phyloP scores from a whole-genome alignment of 2,329 filamentous ascomycete species.

The Colletotrichum navitas region DNA sequence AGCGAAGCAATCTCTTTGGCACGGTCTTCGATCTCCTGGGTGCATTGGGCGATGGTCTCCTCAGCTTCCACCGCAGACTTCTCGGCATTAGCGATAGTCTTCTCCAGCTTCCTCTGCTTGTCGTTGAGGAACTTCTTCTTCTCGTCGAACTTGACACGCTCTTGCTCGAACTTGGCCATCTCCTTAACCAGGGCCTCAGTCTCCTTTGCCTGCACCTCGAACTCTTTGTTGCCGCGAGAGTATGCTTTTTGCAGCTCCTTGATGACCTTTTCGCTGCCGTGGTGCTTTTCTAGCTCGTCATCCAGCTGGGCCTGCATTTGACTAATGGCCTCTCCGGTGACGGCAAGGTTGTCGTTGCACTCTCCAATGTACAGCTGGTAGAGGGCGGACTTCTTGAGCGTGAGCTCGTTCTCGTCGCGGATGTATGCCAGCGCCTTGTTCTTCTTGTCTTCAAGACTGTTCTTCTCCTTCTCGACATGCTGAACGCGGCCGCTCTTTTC shows the following conservation, averaged over 20 bases:
- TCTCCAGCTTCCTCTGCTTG: constrained; percentile 96
- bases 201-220: constrained; percentile 84
- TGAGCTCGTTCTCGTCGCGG: constrained; percentile 92
- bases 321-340: constrained; percentile 90
- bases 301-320: constrained; percentile 91
- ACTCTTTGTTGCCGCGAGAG: constrained; percentile 84
- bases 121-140: constrained; percentile 93
- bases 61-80: constrained; percentile 80
- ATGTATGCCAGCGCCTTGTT: constrained; percentile 92
- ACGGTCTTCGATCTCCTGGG: constrained; percentile 82
- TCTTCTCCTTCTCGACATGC: constrained; percentile 98
- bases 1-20: constrained; percentile 80
- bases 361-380: constrained; percentile 94
- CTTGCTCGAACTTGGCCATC: constrained; percentile 93
- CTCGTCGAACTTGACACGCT: constrained; percentile 96
- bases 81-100: constrained; percentile 82
- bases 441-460: constrained; percentile 93
- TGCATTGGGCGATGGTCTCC: constrained; percentile 82
- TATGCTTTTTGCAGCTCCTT: constrained; percentile 89
- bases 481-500: constrained; percentile 97
- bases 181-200: constrained; percentile 86
- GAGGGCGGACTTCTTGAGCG: constrained; percentile 87
- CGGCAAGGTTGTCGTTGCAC: constrained; percentile 87
- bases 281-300: constrained; percentile 89
- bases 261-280: constrained; percentile 90